A percentile compares a stretch with the other conserved stretches of the same genome.
Conservation (phyloP, 2,329 filamentous ascomycete species). For the Thelonectria blattea region DNA sequence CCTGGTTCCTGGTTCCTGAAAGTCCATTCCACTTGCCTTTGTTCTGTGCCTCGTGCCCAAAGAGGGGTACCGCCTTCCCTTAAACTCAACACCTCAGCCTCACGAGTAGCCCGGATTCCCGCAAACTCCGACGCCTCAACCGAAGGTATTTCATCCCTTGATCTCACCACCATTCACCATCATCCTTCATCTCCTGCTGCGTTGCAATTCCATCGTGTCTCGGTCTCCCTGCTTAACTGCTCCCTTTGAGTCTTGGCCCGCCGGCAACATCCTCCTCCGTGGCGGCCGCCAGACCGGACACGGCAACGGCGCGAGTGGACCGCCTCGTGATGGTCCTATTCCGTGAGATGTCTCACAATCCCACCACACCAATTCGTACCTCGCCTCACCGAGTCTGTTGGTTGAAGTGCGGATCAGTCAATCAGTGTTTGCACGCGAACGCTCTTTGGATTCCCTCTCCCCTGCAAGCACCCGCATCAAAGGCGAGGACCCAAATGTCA, state of each 20-base stretch:
- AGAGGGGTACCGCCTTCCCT: not conserved
- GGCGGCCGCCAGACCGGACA: slow-evolving; percentile 7
- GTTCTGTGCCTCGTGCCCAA: not conserved
- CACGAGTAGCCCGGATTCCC: not conserved
- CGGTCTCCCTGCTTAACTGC: not conserved
- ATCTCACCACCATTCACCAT: not conserved
- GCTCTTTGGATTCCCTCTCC: too few relatives aligned
- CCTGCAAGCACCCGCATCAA: slow-evolving; percentile 9
- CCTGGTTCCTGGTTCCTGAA: slow-evolving; percentile 1
- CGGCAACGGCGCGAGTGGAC: slow-evolving; percentile 4
- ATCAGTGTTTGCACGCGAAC: too few relatives aligned
- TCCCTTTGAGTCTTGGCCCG: too few relatives aligned
- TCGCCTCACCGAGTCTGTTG: too few relatives aligned
- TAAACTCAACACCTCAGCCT: slow-evolving; percentile 3
- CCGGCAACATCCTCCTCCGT: not conserved
- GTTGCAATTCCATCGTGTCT: not conserved
- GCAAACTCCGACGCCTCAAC: slow-evolving; percentile 8
- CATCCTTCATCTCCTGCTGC: not conserved
- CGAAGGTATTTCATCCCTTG: not conserved
- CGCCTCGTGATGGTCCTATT: slow-evolving; percentile 14
- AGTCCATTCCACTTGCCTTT: not conserved
- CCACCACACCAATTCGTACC: slow-evolving; percentile 1
- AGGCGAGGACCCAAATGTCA: slow-evolving; percentile 15
- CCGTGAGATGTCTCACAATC: not conserved
- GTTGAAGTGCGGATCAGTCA: too few relatives aligned